Evolutionary conservation across 2,329 filamentous ascomycete genomes (phyloP), one percentile per base, ranked within the genome.

Genomic region (Didymella sp.): DNA sequence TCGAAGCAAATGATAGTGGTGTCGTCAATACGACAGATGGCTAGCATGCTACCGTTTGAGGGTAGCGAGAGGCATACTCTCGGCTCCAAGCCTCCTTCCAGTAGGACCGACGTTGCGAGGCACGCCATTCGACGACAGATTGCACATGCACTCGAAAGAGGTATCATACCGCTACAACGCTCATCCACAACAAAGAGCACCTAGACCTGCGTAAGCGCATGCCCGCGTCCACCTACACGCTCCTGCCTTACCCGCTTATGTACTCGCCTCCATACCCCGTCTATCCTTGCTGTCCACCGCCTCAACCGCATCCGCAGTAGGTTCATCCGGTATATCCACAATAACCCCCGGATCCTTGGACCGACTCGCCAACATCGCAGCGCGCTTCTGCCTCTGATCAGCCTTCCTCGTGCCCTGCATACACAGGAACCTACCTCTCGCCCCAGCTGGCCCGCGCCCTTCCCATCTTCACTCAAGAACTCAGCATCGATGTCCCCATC

Each of bases 281-380:
- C 64, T 63, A 21, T 64, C 67, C 40, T 55, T 64, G 27, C 60
- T 65, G 40, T 63, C 64, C 17, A 72, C 71, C 58, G 73, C 73
- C 51, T 77, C 76, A 2, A 81, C 73, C 59, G 81, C 79, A 42
- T 80, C 78, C 0, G 79, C 76, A 1, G 73, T 76, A 24, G 79
- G 79, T 12, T 73, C 75, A 35, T 72, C 62, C 1, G 79, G 79
- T 12, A 81, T 67, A 63, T 81, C 77, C 5, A 80, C 78, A 40
- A 82, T 70, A 1, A 82, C 79, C 21, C 78, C 75, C 0, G 79
- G 77, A 56, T 81, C 78, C 38, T 71, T 71, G 22, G 75, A 73
- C 3, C 78, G 69, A 9, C 68, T 66, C 0, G 72, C 65, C 1
- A 79, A 70, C 13, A 79, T 70, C 5, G 72, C 68, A 2, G 72